Evolutionary conservation across 805 yeast genomes (phyloP).

Genomic region (Isabelozyma gotoi): DNA sequence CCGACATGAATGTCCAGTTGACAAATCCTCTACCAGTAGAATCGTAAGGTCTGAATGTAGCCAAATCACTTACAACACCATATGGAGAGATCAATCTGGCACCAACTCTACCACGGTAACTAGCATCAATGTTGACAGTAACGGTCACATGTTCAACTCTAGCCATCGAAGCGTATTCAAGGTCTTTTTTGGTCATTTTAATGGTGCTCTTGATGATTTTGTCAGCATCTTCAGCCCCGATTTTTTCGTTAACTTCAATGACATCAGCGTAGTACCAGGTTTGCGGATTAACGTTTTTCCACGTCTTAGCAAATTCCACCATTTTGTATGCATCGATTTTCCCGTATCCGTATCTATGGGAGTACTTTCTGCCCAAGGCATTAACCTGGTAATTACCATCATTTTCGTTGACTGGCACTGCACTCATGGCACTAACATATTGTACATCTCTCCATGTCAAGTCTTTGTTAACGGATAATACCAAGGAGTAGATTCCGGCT

Average conservation of each 20-base stretch:
- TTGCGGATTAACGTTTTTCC: constrained; percentile 90
- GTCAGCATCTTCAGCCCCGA: constrained; percentile 9
- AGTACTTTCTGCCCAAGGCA: constrained; percentile 65
- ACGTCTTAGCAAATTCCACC: constrained; percentile 68
- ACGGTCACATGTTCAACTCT: constrained; percentile 85
- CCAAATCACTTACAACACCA: constrained; percentile 74
- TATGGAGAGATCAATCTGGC: constrained; percentile 70
- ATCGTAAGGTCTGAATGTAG: constrained; percentile 65
- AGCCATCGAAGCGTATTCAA: constrained; percentile 60
- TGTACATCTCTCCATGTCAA: constrained; percentile 96
- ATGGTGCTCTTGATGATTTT: constrained; percentile 27
- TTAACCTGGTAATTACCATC: constrained; percentile 78
- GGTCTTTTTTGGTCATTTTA: constrained; percentile 46
- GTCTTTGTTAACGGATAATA: constrained; percentile 78
- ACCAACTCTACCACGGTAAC: constrained; percentile 66
- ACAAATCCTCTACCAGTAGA: constrained; percentile 54
- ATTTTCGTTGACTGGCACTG: constrained; percentile 63
- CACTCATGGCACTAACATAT: constrained; percentile 70
- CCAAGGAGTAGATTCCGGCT: constrained; percentile 89
- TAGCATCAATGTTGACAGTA: constrained; percentile 65
- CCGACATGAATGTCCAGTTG: constrained; percentile 93
- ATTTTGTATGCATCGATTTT: constrained; percentile 78
- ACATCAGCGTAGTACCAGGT: constrained; percentile 66
- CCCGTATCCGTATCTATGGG: constrained; percentile 91
- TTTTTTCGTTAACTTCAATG: constrained; percentile 26